These are phyloP conservation scores for Boletellus emodensis DNA, from an alignment of 768 basidiomycete species.

Conservation along the genomic window DNA sequence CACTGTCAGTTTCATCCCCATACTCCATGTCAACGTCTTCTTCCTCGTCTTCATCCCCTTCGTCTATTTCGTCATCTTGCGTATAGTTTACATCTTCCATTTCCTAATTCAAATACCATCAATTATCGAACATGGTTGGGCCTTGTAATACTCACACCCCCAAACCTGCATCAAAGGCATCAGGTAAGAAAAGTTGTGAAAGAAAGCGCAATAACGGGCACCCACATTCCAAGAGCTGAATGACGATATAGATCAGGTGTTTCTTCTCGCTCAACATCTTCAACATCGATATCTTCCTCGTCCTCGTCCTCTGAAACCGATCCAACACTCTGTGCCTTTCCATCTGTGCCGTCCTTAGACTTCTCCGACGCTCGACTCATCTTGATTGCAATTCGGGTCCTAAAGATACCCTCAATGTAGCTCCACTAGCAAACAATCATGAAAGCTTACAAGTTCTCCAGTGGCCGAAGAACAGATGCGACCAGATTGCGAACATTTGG, in stretches of 20 bases:
- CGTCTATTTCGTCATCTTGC: constrained; percentile 74
- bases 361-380: constrained; percentile 82
- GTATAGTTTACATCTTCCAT: constrained; percentile 77
- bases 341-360: constrained; percentile 52
- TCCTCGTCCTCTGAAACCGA: constrained; percentile 45
- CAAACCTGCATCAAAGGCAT: constrained; percentile 45
- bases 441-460: constrained; percentile 77
- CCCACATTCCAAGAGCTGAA: constrained; percentile 91
- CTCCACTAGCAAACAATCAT: neutral
- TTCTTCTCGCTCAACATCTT: constrained; percentile 61
- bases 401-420: constrained; percentile 30
- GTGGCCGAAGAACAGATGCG: constrained; percentile 80
- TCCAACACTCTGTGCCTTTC: constrained; percentile 40
- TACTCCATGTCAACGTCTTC: constrained; percentile 88
- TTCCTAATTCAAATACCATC: constrained; percentile 46
- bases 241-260: constrained; percentile 94
- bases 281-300: constrained; percentile 55
- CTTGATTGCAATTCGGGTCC: constrained; percentile 96
- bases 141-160: constrained; percentile 57
- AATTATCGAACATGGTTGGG: constrained; percentile 11
- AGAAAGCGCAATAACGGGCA: constrained; percentile 10
- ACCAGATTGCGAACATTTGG: constrained; percentile 85
- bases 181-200: constrained; percentile 6
- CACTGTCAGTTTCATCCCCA: constrained; percentile 78
- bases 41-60: constrained; percentile 75